phyloP scores from a whole-genome alignment of 2,329 filamentous ascomycete species.

The Colletotrichum lindemuthianum region DNA sequence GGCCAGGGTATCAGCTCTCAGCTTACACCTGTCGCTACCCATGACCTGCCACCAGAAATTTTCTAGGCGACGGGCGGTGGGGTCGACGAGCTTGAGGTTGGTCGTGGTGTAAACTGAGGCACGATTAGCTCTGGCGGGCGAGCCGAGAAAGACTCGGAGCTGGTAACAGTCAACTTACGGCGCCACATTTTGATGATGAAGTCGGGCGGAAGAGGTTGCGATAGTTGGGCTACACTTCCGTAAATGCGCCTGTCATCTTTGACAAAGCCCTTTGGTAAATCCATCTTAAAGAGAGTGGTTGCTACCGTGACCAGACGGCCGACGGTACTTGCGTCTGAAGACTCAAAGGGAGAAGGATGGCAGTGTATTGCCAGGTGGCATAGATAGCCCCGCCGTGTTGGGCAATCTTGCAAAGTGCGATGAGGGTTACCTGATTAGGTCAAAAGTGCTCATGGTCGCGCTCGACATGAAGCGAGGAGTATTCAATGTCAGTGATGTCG shows the following conservation, averaged over 20 bases:
- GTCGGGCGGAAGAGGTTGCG: slow-evolving; percentile 32
- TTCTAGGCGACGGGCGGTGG: slow-evolving; percentile 70
- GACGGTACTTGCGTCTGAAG: slow-evolving; percentile 26
- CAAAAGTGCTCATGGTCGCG: slow-evolving; percentile 29
- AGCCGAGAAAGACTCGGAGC: neutral
- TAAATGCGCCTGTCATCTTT: slow-evolving; percentile 37
- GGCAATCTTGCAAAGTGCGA: slow-evolving; percentile 31
- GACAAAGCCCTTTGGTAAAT: slow-evolving; percentile 37
- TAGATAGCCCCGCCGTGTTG: slow-evolving; percentile 32
- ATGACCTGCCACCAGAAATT: slow-evolving; percentile 76
- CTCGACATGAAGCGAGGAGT: slow-evolving; percentile 17
- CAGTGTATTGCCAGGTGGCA: slow-evolving; percentile 17
- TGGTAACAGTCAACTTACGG: slow-evolving; percentile 21
- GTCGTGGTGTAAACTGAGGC: slow-evolving; percentile 68
- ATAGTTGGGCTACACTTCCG: slow-evolving; percentile 32
- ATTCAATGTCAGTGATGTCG: slow-evolving; percentile 12
- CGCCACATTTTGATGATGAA: slow-evolving; percentile 36
- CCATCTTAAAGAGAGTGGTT: slow-evolving; percentile 33
- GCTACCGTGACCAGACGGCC: slow-evolving; percentile 31
- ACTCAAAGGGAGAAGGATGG: slow-evolving; percentile 13
- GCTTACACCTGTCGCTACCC: slow-evolving; percentile 64
- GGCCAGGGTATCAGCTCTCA: slow-evolving; percentile 65
- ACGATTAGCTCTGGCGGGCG: slow-evolving; percentile 8
- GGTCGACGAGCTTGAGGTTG: slow-evolving; percentile 66
- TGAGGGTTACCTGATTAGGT: slow-evolving; percentile 32